phyloP scores from a whole-genome alignment of 1,284 basidiomycete genomes.

The Sporisorium graminicola region DNA sequence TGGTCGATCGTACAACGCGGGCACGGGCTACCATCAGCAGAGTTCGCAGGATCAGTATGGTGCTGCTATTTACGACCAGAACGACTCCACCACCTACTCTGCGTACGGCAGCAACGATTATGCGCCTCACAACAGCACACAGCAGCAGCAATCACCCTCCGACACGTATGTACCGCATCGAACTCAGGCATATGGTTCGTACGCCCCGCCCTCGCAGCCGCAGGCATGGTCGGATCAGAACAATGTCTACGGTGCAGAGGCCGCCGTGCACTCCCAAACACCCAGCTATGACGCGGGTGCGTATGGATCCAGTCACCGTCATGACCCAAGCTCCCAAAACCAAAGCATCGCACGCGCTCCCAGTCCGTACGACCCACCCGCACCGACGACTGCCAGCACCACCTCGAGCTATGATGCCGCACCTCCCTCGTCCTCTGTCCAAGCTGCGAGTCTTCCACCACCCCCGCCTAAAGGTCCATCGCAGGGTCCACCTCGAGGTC shows the following conservation, averaged over 20 bases:
- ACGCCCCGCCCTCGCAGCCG: slow-evolving; percentile 22
- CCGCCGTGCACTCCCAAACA: not conserved
- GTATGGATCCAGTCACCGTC: not conserved
- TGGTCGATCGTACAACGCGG: slow-evolving; percentile 18
- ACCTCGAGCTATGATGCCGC: slow-evolving; percentile 12
- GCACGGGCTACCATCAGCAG: slow-evolving; percentile 5
- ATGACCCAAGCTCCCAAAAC: not conserved
- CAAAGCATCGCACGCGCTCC: slow-evolving; percentile 19
- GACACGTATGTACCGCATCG: slow-evolving; percentile 9
- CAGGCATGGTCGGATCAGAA: slow-evolving; percentile 16
- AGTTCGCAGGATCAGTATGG: slow-evolving; percentile 12
- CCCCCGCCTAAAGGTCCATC: slow-evolving; percentile 26
- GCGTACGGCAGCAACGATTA: slow-evolving; percentile 15
- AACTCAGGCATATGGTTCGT: slow-evolving; percentile 5
- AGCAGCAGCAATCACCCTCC: slow-evolving; percentile 2
- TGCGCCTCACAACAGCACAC: not conserved
- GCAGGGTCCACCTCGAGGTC: slow-evolving; percentile 38
- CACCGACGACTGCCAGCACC: slow-evolving; percentile 8
- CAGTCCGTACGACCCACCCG: slow-evolving; percentile 39
- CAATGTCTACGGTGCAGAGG: slow-evolving; percentile 9
- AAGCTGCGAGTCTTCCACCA: slow-evolving; percentile 15
- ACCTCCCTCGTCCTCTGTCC: slow-evolving; percentile 4
- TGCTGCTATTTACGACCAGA: not conserved
- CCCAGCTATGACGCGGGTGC: slow-evolving; percentile 12
- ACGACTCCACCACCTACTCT: slow-evolving; percentile 8